Conservation (phyloP, 1,284 basidiomycete genomes). For the Trichosporon ovoides region DNA sequence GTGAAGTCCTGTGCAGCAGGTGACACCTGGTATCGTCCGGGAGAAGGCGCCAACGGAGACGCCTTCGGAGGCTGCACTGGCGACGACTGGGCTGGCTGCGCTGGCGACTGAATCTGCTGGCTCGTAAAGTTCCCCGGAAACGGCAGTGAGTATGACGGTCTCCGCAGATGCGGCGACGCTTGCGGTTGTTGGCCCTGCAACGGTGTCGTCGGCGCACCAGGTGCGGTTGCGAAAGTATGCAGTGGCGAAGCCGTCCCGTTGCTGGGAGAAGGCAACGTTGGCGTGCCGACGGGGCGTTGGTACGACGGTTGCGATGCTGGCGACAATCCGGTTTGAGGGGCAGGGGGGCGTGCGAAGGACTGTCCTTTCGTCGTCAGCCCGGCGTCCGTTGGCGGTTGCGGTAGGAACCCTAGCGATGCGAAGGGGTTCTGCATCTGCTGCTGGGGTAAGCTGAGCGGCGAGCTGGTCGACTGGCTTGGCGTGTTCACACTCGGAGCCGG, state of each 20-base stretch:
- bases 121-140: neutral
- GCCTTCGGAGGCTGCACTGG: neutral
- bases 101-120: slow-evolving; percentile 1
- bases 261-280: neutral
- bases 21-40: neutral
- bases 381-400: neutral
- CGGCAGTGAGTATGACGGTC: neutral
- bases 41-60: neutral
- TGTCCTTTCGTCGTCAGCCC: neutral
- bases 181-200: neutral
- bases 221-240: neutral
- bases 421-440: neutral
- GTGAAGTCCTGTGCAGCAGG: neutral
- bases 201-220: neutral
- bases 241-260: neutral
- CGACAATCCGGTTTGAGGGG: neutral
- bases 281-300: neutral
- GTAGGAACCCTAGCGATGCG: neutral
- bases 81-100: neutral
- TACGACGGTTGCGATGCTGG: neutral
- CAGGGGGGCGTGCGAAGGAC: neutral
- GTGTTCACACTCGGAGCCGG: neutral
- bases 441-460: slow-evolving; percentile 5
- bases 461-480: neutral
- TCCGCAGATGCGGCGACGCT: neutral